These are phyloP conservation scores for Mortierella sp. DNA, from an alignment of 371 early-diverging fungal species.

Conservation along the genomic window DNA sequence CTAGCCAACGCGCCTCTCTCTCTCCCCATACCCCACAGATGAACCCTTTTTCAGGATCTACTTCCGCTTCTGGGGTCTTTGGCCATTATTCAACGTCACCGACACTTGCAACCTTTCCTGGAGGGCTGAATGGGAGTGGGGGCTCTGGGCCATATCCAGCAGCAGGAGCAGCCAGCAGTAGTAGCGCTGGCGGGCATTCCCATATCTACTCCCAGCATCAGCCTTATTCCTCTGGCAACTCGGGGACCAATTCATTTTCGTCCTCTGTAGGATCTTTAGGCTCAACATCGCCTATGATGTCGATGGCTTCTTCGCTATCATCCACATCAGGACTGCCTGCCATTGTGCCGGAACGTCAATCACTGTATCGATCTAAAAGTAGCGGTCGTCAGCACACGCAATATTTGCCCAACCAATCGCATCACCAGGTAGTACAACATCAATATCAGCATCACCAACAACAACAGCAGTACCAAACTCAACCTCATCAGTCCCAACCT, in stretches of 20 bases:
- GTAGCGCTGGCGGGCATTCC: constrained; percentile 1
- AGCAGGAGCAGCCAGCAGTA: constrained; percentile 20
- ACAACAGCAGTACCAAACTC: constrained; percentile 17
- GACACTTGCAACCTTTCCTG: constrained; percentile 36
- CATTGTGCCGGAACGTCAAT: constrained; percentile 51
- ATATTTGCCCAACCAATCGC: constrained; percentile 23
- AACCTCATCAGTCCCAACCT: constrained; percentile 10
- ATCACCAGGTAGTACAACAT: constrained; percentile 8
- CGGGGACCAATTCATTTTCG: constrained; percentile 45
- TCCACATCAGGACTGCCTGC: constrained; percentile 49
- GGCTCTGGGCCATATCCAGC: constrained; percentile 2
- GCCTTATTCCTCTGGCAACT: constrained; percentile 31
- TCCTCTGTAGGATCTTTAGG: constrained; percentile 48
- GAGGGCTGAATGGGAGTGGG: constrained; percentile 15
- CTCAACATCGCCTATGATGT: constrained; percentile 51
- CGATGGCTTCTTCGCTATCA: constrained; percentile 42
- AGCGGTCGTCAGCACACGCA: constrained; percentile 40
- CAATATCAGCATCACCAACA: not conserved
- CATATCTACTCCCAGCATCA: constrained; percentile 18
- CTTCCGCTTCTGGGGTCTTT: constrained; percentile 9
- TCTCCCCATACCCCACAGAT: constrained; percentile 25
- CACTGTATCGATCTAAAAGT: constrained; percentile 52
- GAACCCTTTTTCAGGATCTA: constrained; percentile 20
- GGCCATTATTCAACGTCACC: constrained; percentile 46
- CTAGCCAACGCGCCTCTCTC: constrained; percentile 35